Evolutionary conservation across 768 basidiomycete species (phyloP).

Genomic region (Paxillus involutus): DNA sequence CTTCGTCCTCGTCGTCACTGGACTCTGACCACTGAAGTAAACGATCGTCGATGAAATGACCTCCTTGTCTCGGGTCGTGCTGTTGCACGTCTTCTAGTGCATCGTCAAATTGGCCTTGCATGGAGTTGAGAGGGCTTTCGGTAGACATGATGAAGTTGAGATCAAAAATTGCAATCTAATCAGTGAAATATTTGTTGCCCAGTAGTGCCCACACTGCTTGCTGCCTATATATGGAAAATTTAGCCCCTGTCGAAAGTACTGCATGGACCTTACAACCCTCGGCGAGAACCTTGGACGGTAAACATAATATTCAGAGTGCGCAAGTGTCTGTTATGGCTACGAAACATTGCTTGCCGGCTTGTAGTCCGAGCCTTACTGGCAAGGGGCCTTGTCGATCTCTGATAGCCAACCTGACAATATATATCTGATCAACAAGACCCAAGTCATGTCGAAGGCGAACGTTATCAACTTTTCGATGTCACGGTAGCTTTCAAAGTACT

Average conservation of each 20-base stretch:
- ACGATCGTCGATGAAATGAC: constrained; percentile 44
- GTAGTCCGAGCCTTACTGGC: no score
- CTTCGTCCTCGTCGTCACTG: constrained; percentile 24
- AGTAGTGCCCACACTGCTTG: neutral
- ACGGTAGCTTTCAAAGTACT: no score
- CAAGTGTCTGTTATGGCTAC: no score
- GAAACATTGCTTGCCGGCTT: no score
- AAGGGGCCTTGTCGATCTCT: no score
- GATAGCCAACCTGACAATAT: no score
- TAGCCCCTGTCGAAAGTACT: neutral
- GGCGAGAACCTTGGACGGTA: no score
- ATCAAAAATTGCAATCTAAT: constrained; percentile 1
- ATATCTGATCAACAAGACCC: no score
- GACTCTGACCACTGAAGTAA: constrained; percentile 30
- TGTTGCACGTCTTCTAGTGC: constrained; percentile 37
- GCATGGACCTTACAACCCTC: no score
- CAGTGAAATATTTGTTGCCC: neutral
- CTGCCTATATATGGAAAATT: constrained; percentile 2
- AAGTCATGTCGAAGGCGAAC: no score
- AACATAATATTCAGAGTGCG: no score
- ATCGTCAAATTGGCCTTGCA: constrained; percentile 64
- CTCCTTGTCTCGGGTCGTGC: constrained; percentile 23
- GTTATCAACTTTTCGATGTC: no score
- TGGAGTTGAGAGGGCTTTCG: constrained; percentile 27
- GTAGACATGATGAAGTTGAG: constrained; percentile 17